Conservation (phyloP, 345 rosid genomes). For the Psidium friedrichsthalianum region DNA sequence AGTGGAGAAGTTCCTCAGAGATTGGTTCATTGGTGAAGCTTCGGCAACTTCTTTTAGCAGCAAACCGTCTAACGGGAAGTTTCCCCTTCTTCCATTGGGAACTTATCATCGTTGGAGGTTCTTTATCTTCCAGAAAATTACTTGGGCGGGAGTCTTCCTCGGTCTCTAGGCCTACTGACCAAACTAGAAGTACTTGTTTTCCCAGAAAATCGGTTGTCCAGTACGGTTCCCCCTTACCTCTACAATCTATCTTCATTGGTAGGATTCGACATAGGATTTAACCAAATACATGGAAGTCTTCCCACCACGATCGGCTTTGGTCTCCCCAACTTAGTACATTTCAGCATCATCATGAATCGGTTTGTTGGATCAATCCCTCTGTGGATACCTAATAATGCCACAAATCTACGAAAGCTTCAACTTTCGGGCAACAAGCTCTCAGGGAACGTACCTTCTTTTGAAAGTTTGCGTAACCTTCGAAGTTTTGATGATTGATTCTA, state of each 20-base stretch:
- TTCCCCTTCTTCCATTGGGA: conserved; percentile 19
- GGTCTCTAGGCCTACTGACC: too few species aligned
- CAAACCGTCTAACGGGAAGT: conserved; percentile 12
- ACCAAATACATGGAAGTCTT: conserved; percentile 12
- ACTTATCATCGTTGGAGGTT: conserved; percentile 1
- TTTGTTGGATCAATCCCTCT: conserved; percentile 1
- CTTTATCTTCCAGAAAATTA: not conserved
- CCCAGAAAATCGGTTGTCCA: too few species aligned
- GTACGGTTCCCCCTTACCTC: too few species aligned
- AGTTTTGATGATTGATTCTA: not conserved
- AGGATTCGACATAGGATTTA: accelerated
- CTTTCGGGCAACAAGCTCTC: not conserved
- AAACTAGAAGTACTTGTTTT: too few species aligned
- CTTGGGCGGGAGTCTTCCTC: not conserved
- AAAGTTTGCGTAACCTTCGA: not conserved
- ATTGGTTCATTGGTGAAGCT: conserved; percentile 6
- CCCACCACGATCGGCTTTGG: conserved; percentile 1
- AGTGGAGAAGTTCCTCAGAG: conserved; percentile 8
- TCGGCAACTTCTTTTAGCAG: not conserved
- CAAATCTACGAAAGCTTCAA: not conserved
- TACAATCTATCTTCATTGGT: too few species aligned
- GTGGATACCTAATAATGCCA: conserved; percentile 3
- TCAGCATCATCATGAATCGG: not conserved
- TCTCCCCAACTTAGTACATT: conserved; percentile 1
- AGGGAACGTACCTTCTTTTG: conserved; percentile 9